Percentiles rank a stretch among this genome's conserved stretches.
Conservation (phyloP, 768 basidiomycete genomes). For the Ephemerocybe angulata region DNA sequence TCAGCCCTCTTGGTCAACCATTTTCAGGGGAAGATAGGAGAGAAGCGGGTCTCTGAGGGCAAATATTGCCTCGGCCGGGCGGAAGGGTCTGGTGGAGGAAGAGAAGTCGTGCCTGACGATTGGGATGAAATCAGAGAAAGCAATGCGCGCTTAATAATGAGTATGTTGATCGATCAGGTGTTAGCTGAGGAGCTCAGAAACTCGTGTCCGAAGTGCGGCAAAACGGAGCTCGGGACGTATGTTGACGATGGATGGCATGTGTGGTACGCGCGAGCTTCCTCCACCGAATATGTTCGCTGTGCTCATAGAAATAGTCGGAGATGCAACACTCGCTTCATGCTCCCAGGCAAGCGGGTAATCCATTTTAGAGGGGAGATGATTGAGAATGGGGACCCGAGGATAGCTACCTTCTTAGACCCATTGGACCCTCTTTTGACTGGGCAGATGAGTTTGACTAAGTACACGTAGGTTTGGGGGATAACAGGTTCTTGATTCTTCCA, state of each 20-base stretch:
- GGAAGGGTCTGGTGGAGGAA: background rate
- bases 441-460: no score
- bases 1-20: background rate
- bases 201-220: background rate
- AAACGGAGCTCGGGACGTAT: background rate
- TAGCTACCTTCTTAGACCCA: no score
- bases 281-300: background rate
- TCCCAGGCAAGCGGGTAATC: no score
- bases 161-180: background rate
- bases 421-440: no score
- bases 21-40: background rate
- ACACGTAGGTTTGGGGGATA: no score
- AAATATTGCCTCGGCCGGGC: background rate
- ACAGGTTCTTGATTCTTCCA: no score
- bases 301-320: background rate
- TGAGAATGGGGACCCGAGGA: no score
- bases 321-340: background rate
- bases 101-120: no score
- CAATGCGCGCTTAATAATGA: background rate
- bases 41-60: background rate
- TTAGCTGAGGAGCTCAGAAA: background rate
- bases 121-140: background rate
- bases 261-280: background rate
- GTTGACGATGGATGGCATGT: background rate
- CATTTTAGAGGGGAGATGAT: no score